Base-by-base conservation (phyloP, 495 filamentous ascomycete species). In the Parathielavia appendiculata region DNA sequence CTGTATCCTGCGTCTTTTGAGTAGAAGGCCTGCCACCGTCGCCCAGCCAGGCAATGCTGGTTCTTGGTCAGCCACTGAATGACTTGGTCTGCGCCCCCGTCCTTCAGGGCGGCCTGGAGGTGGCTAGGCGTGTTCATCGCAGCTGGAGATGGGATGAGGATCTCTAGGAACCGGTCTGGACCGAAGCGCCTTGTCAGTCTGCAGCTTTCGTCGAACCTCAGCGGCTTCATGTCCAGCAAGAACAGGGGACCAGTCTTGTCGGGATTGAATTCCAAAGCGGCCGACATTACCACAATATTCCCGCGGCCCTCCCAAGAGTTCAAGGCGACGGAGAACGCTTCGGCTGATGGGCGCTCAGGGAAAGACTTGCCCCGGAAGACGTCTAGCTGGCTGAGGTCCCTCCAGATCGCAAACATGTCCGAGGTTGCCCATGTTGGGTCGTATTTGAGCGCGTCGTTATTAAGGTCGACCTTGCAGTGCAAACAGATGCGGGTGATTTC, bases 101-200 rank as follows among this genome's bases (percentile, higher is more conserved):
- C 54, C 39, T 30, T 30, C 26, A 30, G 2, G 26, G 22, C 14
- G 19, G 26, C 46, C 46, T 65, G 69, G 10, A 72, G 20, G 9
- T 68, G 53, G 7, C 51, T 23, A 3, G 66, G 60, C 1, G 63
- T 59, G 7, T 40, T 54, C 8, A 6, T 44, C 1, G 35, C 46
- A 3, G 63, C 65, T 0, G 64, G 65, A 1, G 72, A 70, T 10
- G 76, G 73, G 23, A 77, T 59, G 8, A 73, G 59, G 6, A 79
- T 58, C 23, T 79, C 76, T 38, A 79, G 61, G 38, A 78, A 78
- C 10, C 76, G 69, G 46, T 79, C 76, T 5, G 73, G 62, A 6
- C 76, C 76, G 54, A 79, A 78, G n/a, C 71, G 71, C 46, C 76
- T 65, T n/a, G 66, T 68, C 13, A 79, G 64, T 13, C 76, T 70